phyloP scores from a whole-genome alignment of 768 basidiomycete species.

The Astraeus odoratus region DNA sequence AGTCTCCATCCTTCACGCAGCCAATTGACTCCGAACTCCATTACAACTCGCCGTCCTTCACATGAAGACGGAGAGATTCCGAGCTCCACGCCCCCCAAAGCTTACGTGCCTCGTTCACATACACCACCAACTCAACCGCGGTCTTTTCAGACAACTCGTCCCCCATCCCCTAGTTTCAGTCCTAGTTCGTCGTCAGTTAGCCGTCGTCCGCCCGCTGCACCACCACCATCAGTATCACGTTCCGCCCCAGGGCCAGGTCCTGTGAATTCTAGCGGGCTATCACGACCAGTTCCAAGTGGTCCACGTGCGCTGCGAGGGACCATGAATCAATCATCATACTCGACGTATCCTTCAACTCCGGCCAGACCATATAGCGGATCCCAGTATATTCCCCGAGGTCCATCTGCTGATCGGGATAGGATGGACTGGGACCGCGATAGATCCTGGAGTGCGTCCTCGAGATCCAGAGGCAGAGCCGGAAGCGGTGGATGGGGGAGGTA shows the following conservation, averaged over 20 bases:
- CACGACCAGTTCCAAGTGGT: slow-evolving; percentile 33
- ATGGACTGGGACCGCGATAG: slow-evolving; percentile 40
- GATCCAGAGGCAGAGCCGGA: slow-evolving; percentile 27
- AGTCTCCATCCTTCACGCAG: background rate
- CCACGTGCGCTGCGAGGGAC: slow-evolving; percentile 33
- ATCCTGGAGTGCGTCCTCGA: slow-evolving; percentile 20
- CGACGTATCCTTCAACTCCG: slow-evolving; percentile 11
- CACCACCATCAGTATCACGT: slow-evolving; percentile 23
- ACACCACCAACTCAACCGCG: slow-evolving; percentile 45
- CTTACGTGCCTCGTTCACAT: slow-evolving; percentile 33
- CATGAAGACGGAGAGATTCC: slow-evolving; percentile 51
- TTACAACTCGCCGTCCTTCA: slow-evolving; percentile 25
- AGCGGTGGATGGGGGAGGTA: slow-evolving; percentile 32
- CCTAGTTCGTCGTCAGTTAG: slow-evolving; percentile 16
- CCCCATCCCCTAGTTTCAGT: slow-evolving; percentile 18
- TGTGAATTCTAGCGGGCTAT: slow-evolving; percentile 9
- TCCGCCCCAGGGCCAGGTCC: slow-evolving; percentile 19
- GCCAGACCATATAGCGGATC: slow-evolving; percentile 21
- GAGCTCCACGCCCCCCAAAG: slow-evolving; percentile 30
- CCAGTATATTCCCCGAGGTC: slow-evolving; percentile 41
- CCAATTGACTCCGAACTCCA: slow-evolving; percentile 6
- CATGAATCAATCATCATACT: slow-evolving; percentile 17
- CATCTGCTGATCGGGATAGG: slow-evolving; percentile 46
- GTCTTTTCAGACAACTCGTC: slow-evolving; percentile 30
- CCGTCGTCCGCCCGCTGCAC: slow-evolving; percentile 21